These are phyloP conservation scores for Handroanthus guayacan DNA, from an alignment of 257 asterid species.

Conservation along the genomic window DNA sequence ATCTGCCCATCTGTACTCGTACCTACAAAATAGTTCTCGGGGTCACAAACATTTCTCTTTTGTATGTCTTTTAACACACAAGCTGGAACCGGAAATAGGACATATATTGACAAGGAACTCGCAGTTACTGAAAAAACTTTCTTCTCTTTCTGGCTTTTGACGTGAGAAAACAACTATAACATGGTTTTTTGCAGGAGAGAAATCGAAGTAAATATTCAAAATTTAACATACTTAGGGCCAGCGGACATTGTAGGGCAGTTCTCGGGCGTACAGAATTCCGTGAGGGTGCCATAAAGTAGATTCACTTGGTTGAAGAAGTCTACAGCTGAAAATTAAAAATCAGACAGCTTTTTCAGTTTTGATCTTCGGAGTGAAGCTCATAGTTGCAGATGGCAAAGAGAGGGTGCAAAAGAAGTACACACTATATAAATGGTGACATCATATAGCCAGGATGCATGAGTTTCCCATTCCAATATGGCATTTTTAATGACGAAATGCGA, in stretches of 20 bases:
- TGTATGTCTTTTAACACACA: too few relatives aligned
- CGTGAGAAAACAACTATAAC: not conserved
- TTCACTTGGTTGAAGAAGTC: constrained; percentile 99
- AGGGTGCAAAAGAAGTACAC: constrained; percentile 2
- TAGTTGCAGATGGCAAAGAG: constrained; percentile 25
- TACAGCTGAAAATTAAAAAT: constrained; percentile 72
- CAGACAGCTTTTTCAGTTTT: constrained; percentile 39
- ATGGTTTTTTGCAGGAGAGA: not conserved
- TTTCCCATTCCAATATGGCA: not conserved
- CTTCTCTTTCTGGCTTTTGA: not conserved
- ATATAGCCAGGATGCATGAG: constrained; percentile 3
- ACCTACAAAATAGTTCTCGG: constrained; percentile 48
- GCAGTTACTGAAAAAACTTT: not conserved
- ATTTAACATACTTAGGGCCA: constrained; percentile 82
- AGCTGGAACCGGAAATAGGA: too few relatives aligned
- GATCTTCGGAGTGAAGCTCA: constrained; percentile 25
- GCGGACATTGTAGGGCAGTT: constrained; percentile 98
- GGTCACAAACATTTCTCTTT: not conserved
- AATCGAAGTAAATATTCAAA: constrained; percentile 20
- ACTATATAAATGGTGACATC: not conserved
- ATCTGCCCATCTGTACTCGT: constrained; percentile 96
- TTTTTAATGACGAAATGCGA: not conserved
- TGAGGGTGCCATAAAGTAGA: constrained; percentile 90
- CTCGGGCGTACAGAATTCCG: constrained; percentile 90
- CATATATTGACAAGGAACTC: not conserved